These are phyloP conservation scores for Spongispora temasekensis DNA, from an alignment of 1,284 basidiomycete genomes.

Conservation along the genomic window DNA sequence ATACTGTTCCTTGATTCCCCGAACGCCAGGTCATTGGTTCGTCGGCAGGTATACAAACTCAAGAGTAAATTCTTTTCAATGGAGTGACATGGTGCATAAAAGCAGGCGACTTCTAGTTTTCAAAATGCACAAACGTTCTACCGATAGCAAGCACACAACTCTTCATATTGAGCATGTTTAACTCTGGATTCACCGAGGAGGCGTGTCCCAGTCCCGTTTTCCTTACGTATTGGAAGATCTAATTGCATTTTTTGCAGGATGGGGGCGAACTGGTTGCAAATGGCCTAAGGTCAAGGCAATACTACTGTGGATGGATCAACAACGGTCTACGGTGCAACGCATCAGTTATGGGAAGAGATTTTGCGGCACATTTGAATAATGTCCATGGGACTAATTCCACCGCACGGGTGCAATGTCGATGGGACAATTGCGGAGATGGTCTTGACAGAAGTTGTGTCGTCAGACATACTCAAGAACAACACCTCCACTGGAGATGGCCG, in stretches of 20 bases:
- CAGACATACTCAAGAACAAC: conserved; percentile 26
- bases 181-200: conserved; percentile 15
- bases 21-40: conserved; percentile 18
- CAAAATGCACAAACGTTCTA: neutral
- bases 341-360: conserved; percentile 11
- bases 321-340: conserved; percentile 15
- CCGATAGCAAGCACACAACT: neutral
- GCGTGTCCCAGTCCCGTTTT: conserved; percentile 4
- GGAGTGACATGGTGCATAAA: conserved; percentile 17
- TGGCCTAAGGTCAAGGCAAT: neutral
- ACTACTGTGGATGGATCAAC: conserved; percentile 12
- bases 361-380: conserved; percentile 22
- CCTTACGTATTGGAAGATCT: neutral
- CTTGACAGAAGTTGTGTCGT: conserved; percentile 18
- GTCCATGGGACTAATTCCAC: conserved; percentile 7
- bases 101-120: neutral
- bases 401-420: conserved; percentile 13
- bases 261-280: conserved; percentile 14
- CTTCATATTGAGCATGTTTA: conserved; percentile 13
- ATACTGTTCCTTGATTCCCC: conserved; percentile 2
- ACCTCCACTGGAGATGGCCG: conserved; percentile 24
- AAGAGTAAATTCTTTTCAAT: conserved; percentile 1
- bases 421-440: conserved; percentile 15
- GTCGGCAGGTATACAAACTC: conserved; percentile 21
- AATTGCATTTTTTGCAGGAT: conserved; percentile 11